Evolutionary conservation across 129 eudicot genomes (phyloP).

Genomic region (Arctium lappa): DNA sequence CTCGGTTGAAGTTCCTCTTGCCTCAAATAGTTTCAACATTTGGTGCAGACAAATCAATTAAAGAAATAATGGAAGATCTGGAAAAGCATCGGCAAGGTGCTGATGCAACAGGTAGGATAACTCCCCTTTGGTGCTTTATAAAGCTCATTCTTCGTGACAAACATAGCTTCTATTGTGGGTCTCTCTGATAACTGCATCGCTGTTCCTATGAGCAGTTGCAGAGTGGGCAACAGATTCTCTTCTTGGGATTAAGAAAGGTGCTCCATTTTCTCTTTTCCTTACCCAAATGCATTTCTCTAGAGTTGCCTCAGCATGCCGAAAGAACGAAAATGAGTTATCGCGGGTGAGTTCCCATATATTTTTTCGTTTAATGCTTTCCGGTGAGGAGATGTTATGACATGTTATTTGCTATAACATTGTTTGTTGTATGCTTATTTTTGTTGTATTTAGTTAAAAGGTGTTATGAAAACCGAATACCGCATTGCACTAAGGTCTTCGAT

Average conservation of each 20-base stretch:
- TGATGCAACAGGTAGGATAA: conserved; percentile 55
- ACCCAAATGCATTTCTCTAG: conserved; percentile 69
- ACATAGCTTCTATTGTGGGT: not conserved
- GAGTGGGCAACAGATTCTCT: conserved; percentile 96
- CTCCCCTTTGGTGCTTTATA: not conserved
- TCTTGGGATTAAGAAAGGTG: conserved; percentile 74
- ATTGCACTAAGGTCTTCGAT: conserved; percentile 79
- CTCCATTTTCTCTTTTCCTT: conserved; percentile 82
- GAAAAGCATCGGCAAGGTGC: conserved; percentile 61
- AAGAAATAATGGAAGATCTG: conserved; percentile 60
- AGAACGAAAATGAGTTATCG: conserved; percentile 49
- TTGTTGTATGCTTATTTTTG: conserved; percentile 16
- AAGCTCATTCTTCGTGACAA: not conserved
- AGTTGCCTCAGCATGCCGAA: conserved; percentile 65
- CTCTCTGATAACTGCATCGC: not conserved
- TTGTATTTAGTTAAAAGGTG: conserved; percentile 59
- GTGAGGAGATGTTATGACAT: not conserved
- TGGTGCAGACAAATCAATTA: conserved; percentile 61
- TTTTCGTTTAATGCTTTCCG: not conserved
- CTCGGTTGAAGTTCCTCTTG: conserved; percentile 67
- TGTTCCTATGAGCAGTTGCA: conserved; percentile 63
- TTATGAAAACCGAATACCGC: conserved; percentile 91
- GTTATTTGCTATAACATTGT: not conserved
- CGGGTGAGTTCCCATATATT: conserved; percentile 39
- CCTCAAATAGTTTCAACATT: conserved; percentile 78